Percentiles rank a stretch among this genome's conserved stretches.
phyloP scores from a whole-genome alignment of 257 asterid species.

The Mitragyna speciosa region DNA sequence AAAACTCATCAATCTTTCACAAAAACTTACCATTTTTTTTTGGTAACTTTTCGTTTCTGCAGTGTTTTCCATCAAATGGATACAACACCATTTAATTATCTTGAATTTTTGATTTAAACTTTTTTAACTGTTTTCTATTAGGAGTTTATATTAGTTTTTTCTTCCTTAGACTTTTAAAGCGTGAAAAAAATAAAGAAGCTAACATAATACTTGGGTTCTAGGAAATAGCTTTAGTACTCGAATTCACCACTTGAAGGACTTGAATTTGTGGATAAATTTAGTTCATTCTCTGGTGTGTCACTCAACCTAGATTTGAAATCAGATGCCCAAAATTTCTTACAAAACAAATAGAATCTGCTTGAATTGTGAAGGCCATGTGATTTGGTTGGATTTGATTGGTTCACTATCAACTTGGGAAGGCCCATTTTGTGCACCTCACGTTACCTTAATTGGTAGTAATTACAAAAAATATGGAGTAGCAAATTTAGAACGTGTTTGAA shows the following conservation, averaged over 20 bases:
- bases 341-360: constrained; percentile 6
- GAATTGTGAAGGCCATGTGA: constrained; percentile 15
- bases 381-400: background rate
- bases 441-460: background rate
- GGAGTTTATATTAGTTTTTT: too few species aligned
- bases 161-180: background rate
- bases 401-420: background rate
- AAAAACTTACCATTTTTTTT: too few species aligned
- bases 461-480: too few species aligned
- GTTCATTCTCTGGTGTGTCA: background rate
- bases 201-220: background rate
- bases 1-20: too few species aligned
- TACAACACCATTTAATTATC: too few species aligned
- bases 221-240: background rate
- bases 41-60: too few species aligned
- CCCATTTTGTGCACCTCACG: background rate
- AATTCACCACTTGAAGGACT: background rate
- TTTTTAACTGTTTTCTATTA: too few species aligned
- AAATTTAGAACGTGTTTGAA: too few species aligned
- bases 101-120: too few species aligned
- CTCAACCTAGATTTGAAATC: constrained; percentile 8
- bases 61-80: too few species aligned
- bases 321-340: background rate
- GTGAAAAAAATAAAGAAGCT: background rate
- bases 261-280: background rate